phyloP scores from a whole-genome alignment of 768 basidiomycete species.

The Agaricus sinodeliciosus region DNA sequence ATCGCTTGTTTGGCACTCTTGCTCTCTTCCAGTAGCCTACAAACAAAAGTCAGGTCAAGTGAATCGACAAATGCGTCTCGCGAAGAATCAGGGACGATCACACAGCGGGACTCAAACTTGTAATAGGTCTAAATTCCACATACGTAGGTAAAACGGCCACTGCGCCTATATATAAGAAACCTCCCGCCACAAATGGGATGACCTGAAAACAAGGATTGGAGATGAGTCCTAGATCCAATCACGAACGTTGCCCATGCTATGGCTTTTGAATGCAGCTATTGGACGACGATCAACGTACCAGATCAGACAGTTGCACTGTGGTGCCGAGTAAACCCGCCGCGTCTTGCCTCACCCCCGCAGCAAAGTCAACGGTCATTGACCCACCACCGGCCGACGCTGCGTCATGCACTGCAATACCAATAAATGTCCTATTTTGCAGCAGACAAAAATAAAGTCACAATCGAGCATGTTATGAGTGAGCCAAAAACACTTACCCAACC shows the following conservation, averaged over 20 bases:
- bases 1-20: constrained; percentile 85
- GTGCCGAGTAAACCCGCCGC: constrained; percentile 81
- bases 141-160: constrained; percentile 90
- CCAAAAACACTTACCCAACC: constrained; percentile 35
- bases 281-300: constrained; percentile 45
- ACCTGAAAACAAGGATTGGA: constrained; percentile 38
- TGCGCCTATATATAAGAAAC: constrained; percentile 90
- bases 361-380: constrained; percentile 48
- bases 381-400: constrained; percentile 47
- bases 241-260: constrained; percentile 10
- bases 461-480: constrained; percentile 5
- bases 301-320: constrained; percentile 68
- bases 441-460: neutral
- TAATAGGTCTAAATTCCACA: constrained; percentile 23
- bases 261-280: neutral
- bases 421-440: constrained; percentile 56
- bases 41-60: constrained; percentile 12
- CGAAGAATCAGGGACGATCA: neutral
- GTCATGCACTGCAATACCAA: constrained; percentile 81
- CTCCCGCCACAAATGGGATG: constrained; percentile 85
- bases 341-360: constrained; percentile 69
- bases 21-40: constrained; percentile 78
- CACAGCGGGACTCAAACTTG: neutral
- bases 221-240: constrained; percentile 12
- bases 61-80: constrained; percentile 1